Base-by-base conservation (phyloP, 1,139 yeast species). In the Blastobotrys proliferans region DNA sequence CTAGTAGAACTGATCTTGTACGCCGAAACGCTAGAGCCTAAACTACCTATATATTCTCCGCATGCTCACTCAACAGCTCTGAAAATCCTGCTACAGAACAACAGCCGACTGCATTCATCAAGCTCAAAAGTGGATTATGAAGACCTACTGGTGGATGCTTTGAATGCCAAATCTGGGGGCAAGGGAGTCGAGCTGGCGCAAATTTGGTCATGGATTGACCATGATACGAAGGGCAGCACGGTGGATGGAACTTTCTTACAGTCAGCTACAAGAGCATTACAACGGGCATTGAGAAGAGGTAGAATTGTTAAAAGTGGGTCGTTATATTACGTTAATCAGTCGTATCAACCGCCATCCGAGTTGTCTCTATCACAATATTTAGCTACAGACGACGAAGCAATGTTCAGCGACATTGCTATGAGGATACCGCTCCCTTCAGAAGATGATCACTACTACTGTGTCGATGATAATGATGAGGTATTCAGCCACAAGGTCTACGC, bases 1-100 rank as follows among this genome's bases (percentile, higher is more conserved):
- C 61, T 69, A 18, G 64, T 69, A 2, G 71, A 69, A 38, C 58
- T 69, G 32, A 55, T 69, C 13, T 60, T 61, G 37, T 65, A 54
- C 37, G 67, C 68, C 2, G 69, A 65, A 36, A 62, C 65, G 11
- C 46, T 61, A 16, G 60, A 63, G 35, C 66, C 68, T 8, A 56
- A 54, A 18, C 54, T 65, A 22, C 68, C 68, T 9, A 48, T 65
- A 13, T 65, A 63, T 42, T 62, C 69, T 22, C 66, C 68, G 1
- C 57, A 63, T 37, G 57, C 68, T 4, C 62, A 61, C 34, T 50
- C 59, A 6, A 58, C 61, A 18, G 69, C 63, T 14, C 58, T 62
- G 31, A 55, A 58, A 38, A 58, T 64, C 53, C 64, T 64, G 50
- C 60, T 62, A 17, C 67, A 64, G 37, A 63, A 62, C 48, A 61